Base-by-base conservation (phyloP, 345 rosid genomes). In the Lagerstroemia speciosa region DNA sequence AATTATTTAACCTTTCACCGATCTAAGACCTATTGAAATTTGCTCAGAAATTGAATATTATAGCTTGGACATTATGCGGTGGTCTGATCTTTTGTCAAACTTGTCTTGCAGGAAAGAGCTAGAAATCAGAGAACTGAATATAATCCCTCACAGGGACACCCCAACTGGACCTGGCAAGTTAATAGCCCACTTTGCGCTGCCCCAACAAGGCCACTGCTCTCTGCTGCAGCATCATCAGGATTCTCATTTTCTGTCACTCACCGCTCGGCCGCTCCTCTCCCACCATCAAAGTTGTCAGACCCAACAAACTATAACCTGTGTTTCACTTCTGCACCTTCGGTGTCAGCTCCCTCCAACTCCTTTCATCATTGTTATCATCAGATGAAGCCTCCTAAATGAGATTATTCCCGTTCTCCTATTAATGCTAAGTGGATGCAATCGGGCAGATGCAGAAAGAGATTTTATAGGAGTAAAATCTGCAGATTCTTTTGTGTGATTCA, bases 191-290 rank as follows among this genome's bases (percentile, higher is more conserved):
- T 81, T 74, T 76, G 74, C 68, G 72, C 77, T 46, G 76, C 79
- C 67, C 72, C 78, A 40, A 80, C 86, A 76, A 46, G 77, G 80
- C 79, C 88, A 70, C 67, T 79, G 86, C 79, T 78, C 74, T 82
- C 97, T 50, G 73, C 87, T 82, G 98, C 98, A 93, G 98, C 98
- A 90, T 93, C 98, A 91, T 93, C 98, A 93, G 91, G 98, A 93
- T 93, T 93, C 98, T 86, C 97, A 68, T 83, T 67, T 74, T 78
- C 88, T 73, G 83, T 89, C 61, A 78, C 82, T 70, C 84, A 83
- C 20, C 84, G 76, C 67, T 53, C 86, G 58, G 80, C 88, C 74
- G 79, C 90, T 75, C 70, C 67, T 73, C 82, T 78, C 73, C 81
- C 88, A 20, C 76, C 81, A 36, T 38, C 63, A n/a, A n/a, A n/a